Evolutionary conservation across 306 rosid genomes (phyloP).

Genomic region (Acacia acuminata): DNA sequence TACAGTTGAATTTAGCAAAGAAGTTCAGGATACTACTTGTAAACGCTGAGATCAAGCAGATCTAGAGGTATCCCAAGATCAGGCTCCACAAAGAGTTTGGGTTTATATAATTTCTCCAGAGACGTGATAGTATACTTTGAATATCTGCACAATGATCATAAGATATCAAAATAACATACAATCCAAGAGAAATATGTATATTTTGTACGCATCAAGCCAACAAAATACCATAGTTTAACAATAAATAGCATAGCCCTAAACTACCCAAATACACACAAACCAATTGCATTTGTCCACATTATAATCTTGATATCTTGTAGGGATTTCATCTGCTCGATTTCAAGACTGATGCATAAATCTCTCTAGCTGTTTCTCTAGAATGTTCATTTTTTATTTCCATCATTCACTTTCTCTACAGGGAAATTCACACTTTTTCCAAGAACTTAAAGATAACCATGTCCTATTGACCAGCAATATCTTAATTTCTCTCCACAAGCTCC

Average conservation of each 20-base stretch:
- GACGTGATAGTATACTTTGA: constrained; percentile 87
- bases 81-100: constrained; percentile 95
- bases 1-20: constrained; percentile 27
- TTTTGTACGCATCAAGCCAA: neutral
- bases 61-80: constrained; percentile 99
- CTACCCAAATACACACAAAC: neutral
- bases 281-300: neutral
- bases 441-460: neutral
- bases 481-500: neutral
- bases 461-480: neutral
- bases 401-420: neutral
- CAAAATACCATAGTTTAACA: neutral
- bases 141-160: constrained; percentile 62
- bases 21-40: constrained; percentile 66
- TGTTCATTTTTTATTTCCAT: neutral
- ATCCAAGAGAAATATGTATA: neutral
- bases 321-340: neutral
- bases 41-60: constrained; percentile 96
- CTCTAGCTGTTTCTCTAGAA: neutral
- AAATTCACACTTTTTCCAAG: neutral
- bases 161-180: constrained; percentile 24
- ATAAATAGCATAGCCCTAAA: neutral
- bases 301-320: neutral
- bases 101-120: constrained; percentile 90
- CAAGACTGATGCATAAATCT: neutral